These are phyloP conservation scores for Paraleonurus japonicus DNA, from an alignment of 257 asterid species.

Conservation along the genomic window DNA sequence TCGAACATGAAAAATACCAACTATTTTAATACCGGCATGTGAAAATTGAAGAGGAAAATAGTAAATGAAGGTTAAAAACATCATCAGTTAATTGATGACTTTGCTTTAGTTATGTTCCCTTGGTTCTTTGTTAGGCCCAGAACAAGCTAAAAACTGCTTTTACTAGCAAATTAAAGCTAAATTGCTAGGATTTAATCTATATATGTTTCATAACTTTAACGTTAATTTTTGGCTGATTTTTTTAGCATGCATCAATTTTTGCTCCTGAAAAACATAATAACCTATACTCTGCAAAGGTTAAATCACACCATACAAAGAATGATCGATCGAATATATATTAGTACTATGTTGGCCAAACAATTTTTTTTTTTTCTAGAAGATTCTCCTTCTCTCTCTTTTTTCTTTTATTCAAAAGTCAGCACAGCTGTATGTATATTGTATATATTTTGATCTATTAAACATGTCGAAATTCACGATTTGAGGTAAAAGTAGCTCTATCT, in stretches of 20 bases:
- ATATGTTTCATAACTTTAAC: background rate
- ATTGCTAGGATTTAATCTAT: no score
- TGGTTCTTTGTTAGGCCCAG: constrained; percentile 25
- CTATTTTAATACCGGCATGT: no score
- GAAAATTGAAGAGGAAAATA: background rate
- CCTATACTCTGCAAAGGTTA: background rate
- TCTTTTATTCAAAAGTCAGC: background rate
- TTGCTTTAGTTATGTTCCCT: constrained; percentile 23
- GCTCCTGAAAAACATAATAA: background rate
- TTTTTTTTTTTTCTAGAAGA: background rate
- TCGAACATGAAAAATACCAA: no score
- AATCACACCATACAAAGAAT: background rate
- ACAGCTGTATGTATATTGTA: constrained; percentile 7
- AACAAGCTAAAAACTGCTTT: background rate
- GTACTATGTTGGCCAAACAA: background rate
- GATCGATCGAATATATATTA: background rate
- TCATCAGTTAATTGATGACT: constrained; percentile 14
- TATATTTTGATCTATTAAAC: background rate
- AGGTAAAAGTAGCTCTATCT: background rate
- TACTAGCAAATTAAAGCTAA: background rate
- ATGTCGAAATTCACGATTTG: constrained; percentile 4
- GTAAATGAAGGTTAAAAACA: background rate
- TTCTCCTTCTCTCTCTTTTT: background rate
- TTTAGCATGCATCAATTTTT: background rate
- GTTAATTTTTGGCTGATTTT: background rate